Evolutionary conservation across 2,329 filamentous ascomycete species (phyloP).

Genomic region (Fonsecaea erecta): DNA sequence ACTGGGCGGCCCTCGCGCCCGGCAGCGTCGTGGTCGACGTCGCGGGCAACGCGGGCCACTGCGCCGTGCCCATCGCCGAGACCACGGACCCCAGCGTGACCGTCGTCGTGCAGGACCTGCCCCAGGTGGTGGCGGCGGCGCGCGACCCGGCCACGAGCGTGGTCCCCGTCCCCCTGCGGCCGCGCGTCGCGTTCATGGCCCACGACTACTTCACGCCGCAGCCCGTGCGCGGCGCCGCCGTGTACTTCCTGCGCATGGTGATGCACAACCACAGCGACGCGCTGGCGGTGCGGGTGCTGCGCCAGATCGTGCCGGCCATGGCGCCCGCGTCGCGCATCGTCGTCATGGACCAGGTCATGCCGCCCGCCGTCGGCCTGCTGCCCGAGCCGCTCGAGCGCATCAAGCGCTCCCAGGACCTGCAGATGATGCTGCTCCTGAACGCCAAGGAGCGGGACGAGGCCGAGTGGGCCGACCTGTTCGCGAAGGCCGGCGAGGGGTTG

Average conservation of each 20-base stretch:
- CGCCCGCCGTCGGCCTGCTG: slow-evolving; percentile 17
- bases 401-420: slow-evolving; percentile 46
- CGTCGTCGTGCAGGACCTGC: slow-evolving; percentile 35
- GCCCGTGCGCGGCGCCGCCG: slow-evolving; percentile 35
- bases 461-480: slow-evolving; percentile 28
- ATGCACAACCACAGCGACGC: slow-evolving; percentile 39
- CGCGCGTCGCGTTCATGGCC: slow-evolving; percentile 34
- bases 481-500: slow-evolving; percentile 19
- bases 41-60: slow-evolving; percentile 34
- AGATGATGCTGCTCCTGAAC: slow-evolving; percentile 58
- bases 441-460: slow-evolving; percentile 49
- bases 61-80: slow-evolving; percentile 27
- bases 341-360: slow-evolving; percentile 31
- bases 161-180: slow-evolving; percentile 15
- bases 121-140: slow-evolving; percentile 27
- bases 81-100: slow-evolving; percentile 17
- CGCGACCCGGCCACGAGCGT: slow-evolving; percentile 26
- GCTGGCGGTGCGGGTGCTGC: slow-evolving; percentile 35
- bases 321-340: slow-evolving; percentile 27
- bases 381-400: slow-evolving; percentile 27
- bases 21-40: slow-evolving; percentile 59
- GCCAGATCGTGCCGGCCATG: slow-evolving; percentile 35
- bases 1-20: slow-evolving; percentile 44
- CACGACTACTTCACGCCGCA: slow-evolving; percentile 39
- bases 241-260: slow-evolving; percentile 38